Conservation (phyloP, 352 stramenopile species). For the Phytophthora idaei region DNA sequence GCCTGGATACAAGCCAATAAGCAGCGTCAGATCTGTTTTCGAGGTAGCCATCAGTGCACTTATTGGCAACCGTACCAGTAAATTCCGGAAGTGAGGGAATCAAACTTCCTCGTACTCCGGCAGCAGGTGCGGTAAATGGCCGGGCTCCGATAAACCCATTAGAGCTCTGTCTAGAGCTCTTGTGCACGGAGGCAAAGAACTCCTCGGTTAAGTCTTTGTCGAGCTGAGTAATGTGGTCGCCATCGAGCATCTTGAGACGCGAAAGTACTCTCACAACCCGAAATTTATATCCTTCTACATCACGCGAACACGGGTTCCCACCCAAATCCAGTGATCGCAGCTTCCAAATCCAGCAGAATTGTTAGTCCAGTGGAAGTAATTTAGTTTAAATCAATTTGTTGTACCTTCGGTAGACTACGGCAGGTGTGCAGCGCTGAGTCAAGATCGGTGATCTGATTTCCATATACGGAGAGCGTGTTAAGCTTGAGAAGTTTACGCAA, state of each 20-base stretch:
- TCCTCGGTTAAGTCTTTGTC: conserved; percentile 81
- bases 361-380: not conserved
- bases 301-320: conserved; percentile 72
- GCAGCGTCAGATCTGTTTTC: not conserved
- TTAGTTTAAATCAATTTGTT: not conserved
- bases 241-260: conserved; percentile 73
- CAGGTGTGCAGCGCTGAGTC: conserved; percentile 57
- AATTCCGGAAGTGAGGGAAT: not conserved
- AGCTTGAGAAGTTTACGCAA: conserved; percentile 54
- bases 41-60: not conserved
- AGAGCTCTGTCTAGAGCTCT: conserved; percentile 8
- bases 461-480: conserved; percentile 67
- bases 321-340: conserved; percentile 73
- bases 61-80: conserved; percentile 3
- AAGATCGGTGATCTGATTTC: conserved; percentile 57
- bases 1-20: conserved; percentile 1
- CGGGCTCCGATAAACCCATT: conserved; percentile 34
- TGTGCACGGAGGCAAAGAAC: conserved; percentile 35
- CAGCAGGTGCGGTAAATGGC: conserved; percentile 45
- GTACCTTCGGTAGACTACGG: conserved; percentile 54
- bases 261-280: conserved; percentile 61
- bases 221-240: conserved; percentile 70
- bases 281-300: conserved; percentile 79
- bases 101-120: conserved; percentile 12
- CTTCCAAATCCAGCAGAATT: conserved; percentile 27